Percentiles rank a stretch among this genome's conserved stretches.
These are phyloP conservation scores for Priceomyces fermenticarens DNA, from an alignment of 805 yeast genomes.

Conservation along the genomic window DNA sequence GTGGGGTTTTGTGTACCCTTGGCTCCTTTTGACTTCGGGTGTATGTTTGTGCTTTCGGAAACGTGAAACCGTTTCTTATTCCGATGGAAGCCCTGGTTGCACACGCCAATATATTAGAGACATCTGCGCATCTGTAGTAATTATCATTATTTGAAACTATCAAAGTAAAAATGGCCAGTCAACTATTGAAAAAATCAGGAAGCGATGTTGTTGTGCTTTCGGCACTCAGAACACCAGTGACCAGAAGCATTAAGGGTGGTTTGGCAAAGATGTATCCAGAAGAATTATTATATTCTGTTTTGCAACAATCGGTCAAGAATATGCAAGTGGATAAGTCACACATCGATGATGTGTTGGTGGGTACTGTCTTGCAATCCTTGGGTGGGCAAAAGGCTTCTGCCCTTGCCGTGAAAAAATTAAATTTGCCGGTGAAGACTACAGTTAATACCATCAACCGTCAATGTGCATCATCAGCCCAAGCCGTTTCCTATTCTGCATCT, in stretches of 20 bases:
- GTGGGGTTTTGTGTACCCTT: too few species aligned
- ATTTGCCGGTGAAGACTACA: conserved; percentile 32
- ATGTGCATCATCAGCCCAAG: conserved; percentile 40
- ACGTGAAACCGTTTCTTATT: too few species aligned
- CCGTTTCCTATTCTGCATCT: conserved; percentile 29
- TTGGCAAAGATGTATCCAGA: conserved; percentile 34
- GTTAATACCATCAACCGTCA: conserved; percentile 36
- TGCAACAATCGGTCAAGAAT: conserved; percentile 24
- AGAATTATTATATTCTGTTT: conserved; percentile 26
- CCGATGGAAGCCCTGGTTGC: too few species aligned
- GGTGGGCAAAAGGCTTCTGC: conserved; percentile 40
- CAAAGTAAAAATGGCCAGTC: too few species aligned
- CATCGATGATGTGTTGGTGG: conserved; percentile 35
- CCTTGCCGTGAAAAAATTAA: conserved; percentile 29
- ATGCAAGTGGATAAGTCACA: conserved; percentile 19
- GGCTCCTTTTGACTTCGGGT: too few species aligned
- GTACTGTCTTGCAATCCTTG: conserved; percentile 33
- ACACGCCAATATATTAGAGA: too few species aligned
- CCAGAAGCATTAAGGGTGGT: conserved; percentile 35
- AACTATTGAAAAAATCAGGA: too few species aligned
- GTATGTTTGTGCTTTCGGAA: too few species aligned
- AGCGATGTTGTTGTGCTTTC: conserved; percentile 34
- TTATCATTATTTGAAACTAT: too few species aligned
- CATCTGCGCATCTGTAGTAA: too few species aligned
- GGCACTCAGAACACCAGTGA: conserved; percentile 34